Evolutionary conservation across 805 yeast species (phyloP).

Genomic region (Spathaspora hagerdaliae): DNA sequence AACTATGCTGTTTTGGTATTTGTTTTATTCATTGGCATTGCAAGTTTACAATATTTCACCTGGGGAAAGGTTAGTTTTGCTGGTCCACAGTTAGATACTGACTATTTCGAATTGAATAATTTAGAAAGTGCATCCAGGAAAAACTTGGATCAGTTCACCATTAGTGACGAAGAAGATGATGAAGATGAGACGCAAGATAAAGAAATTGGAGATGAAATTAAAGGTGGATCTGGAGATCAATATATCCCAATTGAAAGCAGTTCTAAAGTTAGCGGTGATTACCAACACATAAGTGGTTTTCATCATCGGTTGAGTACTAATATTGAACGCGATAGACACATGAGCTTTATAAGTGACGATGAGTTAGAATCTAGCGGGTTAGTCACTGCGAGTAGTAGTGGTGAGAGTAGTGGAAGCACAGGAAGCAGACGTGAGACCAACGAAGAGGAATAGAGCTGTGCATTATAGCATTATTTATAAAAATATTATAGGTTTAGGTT

Average conservation of each 20-base stretch:
- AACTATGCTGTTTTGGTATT: constrained; percentile 68
- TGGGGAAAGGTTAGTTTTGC: constrained; percentile 65
- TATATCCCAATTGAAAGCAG: not conserved
- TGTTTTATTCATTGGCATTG: constrained; percentile 40
- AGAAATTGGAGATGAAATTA: constrained; percentile 1
- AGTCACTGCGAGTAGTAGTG: not conserved
- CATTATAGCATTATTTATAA: too few relatives aligned
- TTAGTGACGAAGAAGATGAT: constrained; percentile 15
- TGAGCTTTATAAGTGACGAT: not conserved
- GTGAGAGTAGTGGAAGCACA: too few relatives aligned
- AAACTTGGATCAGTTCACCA: constrained; percentile 8
- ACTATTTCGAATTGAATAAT: constrained; percentile 35
- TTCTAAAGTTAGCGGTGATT: not conserved
- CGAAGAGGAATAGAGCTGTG: too few relatives aligned
- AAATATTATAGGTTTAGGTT: too few relatives aligned
- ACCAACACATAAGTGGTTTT: too few relatives aligned
- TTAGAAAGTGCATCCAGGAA: constrained; percentile 18
- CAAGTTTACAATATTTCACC: constrained; percentile 46
- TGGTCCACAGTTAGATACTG: constrained; percentile 56
- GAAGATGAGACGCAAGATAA: constrained; percentile 8
- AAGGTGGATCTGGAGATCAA: not conserved
- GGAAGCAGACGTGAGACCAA: too few relatives aligned
- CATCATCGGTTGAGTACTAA: not conserved
- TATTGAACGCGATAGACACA: not conserved
- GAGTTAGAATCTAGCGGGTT: not conserved